Conservation (phyloP, 805 yeast genomes). For the Grigorovia transvaalensis region DNA sequence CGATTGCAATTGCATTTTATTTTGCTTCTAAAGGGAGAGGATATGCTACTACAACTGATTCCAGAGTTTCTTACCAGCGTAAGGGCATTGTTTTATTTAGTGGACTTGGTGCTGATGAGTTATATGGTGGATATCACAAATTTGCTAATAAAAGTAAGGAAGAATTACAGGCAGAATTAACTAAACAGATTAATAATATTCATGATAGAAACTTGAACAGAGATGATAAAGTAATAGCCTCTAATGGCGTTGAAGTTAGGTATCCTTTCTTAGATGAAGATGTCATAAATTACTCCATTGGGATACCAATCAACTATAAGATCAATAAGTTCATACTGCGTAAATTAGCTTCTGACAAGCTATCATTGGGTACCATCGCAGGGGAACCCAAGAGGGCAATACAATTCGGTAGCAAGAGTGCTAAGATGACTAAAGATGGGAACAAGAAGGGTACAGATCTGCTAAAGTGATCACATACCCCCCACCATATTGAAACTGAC, state of each 20-base stretch:
- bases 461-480: neutral
- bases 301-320: slow-evolving; percentile 41
- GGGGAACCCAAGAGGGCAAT: slow-evolving; percentile 86
- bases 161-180: slow-evolving; percentile 48
- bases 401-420: slow-evolving; percentile 92
- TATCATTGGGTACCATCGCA: slow-evolving; percentile 46
- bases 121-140: slow-evolving; percentile 91
- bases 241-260: slow-evolving; percentile 83
- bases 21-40: slow-evolving; percentile 69
- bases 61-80: slow-evolving; percentile 33
- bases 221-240: slow-evolving; percentile 79
- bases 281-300: slow-evolving; percentile 42
- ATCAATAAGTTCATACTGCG: slow-evolving; percentile 51
- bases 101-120: slow-evolving; percentile 95
- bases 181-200: slow-evolving; percentile 60
- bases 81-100: slow-evolving; percentile 65
- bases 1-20: slow-evolving; percentile 90
- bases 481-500: neutral
- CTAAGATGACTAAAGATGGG: slow-evolving; percentile 78
- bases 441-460: slow-evolving; percentile 67
- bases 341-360: slow-evolving; percentile 38
- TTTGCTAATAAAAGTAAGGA: slow-evolving; percentile 42
- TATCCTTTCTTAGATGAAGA: slow-evolving; percentile 72
- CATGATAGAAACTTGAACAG: slow-evolving; percentile 77
- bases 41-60: slow-evolving; percentile 5